Evolutionary conservation across 208 protist genomes (phyloP), one percentile per base, ranked within the genome.

Genomic region (Leishmania tropica): DNA sequence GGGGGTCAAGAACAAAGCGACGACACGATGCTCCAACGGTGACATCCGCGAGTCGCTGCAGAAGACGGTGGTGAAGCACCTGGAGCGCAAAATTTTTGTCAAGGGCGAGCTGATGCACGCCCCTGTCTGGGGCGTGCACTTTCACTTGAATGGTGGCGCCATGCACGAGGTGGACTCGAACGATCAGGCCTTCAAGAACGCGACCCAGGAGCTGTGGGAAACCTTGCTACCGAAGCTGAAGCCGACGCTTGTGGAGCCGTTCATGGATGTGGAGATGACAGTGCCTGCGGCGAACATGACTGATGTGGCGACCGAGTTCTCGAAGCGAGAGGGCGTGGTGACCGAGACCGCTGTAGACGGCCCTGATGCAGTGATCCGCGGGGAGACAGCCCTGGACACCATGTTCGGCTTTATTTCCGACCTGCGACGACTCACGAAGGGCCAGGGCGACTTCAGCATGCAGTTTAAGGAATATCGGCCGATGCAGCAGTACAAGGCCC

Each of bases 101-200:
- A 97, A 96, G 85, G 98, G 98, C 35, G 95, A 98, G 83, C 90
- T 99, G 42, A 98, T 98, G 80, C 96, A 93, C n/a, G 93, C 97
- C 28, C 98, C 97, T 42, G 95, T 99, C 47, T 98, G 96, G 95
- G 98, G 98, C 64, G 96, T 99, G 48, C 95, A 97, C 80, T 98
- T 99, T 78, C 93, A 98, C 79, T 93, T 99, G 37, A 95, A 91
- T 56, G 99, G 99, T 80, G 99, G 99, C 86, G 87, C 85, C 37
- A 97, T 98, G 91, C 99, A 99, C 89, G 93, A 98, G 83, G 99
- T 99, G 64, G 99, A 99, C 89, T 99, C 99, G n/a, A 99, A 92
- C 82, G 99, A 99, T 84, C 87, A 99, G 80, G 99, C 99, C 24
- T 99, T 99, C 93, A 95, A 93, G 85, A 98, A 98, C 78, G 98